Conservation (phyloP, 495 filamentous ascomycete species). For the Hyphodiscus hymeniophilus region DNA sequence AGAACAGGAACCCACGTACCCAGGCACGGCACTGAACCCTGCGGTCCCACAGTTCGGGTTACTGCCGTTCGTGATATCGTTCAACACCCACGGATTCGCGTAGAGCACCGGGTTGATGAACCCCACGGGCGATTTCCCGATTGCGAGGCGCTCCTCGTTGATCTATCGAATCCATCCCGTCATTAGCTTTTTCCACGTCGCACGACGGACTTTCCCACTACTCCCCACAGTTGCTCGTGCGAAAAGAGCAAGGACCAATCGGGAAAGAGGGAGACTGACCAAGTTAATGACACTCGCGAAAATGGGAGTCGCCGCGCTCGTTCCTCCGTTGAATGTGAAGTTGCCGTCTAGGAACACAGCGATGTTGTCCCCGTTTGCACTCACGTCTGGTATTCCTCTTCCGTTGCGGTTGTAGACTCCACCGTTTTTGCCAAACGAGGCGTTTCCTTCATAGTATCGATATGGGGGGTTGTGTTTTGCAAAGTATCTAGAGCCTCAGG, state of each 20-base stretch:
- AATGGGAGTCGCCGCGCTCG: conserved; percentile 25
- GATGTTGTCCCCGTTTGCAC: conserved; percentile 50
- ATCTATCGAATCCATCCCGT: no score
- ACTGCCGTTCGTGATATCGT: conserved; percentile 51
- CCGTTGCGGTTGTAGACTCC: conserved; percentile 34
- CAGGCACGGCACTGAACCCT: conserved; percentile 49
- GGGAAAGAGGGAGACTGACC: background rate
- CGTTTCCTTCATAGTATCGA: conserved; percentile 36
- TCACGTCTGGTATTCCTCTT: conserved; percentile 49
- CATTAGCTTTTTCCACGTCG: no score
- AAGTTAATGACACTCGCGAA: background rate
- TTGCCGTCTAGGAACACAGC: conserved; percentile 35
- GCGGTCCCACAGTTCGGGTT: conserved; percentile 50
- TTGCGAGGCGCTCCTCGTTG: conserved; percentile 50
- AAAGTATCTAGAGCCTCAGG: conserved; percentile 27
- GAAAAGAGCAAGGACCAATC: background rate
- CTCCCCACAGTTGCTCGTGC: conserved; percentile 15
- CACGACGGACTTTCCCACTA: no score
- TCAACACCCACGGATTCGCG: conserved; percentile 49
- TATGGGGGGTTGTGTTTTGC: conserved; percentile 30
- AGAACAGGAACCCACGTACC: no score
- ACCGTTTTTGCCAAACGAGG: conserved; percentile 40
- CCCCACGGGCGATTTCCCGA: conserved; percentile 48
- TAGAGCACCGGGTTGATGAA: conserved; percentile 57
- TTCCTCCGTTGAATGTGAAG: conserved; percentile 40